phyloP scores from a whole-genome alignment of 768 basidiomycete species.

The Lactarius trivialis region DNA sequence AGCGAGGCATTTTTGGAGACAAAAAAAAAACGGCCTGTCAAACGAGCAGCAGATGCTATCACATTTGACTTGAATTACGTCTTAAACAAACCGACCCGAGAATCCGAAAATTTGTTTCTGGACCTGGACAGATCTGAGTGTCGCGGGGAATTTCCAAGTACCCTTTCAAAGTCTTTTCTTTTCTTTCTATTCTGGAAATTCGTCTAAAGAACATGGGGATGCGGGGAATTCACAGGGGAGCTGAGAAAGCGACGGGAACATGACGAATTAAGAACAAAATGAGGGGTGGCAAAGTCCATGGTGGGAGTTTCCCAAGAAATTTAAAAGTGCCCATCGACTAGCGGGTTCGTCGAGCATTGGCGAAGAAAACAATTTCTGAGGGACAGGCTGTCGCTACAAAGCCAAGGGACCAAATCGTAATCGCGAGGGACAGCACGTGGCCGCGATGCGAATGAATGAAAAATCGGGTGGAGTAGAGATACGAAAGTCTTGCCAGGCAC shows the following conservation, averaged over 20 bases:
- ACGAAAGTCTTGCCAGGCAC: neutral
- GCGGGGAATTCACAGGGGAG: neutral
- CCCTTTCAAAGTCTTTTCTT: conserved; percentile 1
- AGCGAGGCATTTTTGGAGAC: neutral
- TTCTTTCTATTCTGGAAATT: neutral
- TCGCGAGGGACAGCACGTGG: neutral
- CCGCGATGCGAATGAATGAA: neutral
- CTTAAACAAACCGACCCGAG: neutral
- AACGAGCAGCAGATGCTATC: neutral
- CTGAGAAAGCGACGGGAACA: neutral
- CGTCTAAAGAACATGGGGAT: neutral
- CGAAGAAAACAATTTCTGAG: neutral
- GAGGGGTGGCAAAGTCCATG: neutral
- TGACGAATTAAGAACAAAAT: conserved; percentile 1
- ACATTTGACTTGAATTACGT: neutral
- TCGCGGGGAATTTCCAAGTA: neutral
- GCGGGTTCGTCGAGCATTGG: neutral
- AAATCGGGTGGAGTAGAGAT: neutral
- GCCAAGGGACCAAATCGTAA: neutral
- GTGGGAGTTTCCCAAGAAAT: neutral
- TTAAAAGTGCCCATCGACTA: neutral
- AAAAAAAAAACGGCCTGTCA: neutral
- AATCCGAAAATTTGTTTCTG: neutral
- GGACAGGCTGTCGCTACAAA: neutral
- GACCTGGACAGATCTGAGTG: neutral